phyloP scores from a whole-genome alignment of 495 filamentous ascomycete genomes.

The Lasiosphaeris hirsuta region DNA sequence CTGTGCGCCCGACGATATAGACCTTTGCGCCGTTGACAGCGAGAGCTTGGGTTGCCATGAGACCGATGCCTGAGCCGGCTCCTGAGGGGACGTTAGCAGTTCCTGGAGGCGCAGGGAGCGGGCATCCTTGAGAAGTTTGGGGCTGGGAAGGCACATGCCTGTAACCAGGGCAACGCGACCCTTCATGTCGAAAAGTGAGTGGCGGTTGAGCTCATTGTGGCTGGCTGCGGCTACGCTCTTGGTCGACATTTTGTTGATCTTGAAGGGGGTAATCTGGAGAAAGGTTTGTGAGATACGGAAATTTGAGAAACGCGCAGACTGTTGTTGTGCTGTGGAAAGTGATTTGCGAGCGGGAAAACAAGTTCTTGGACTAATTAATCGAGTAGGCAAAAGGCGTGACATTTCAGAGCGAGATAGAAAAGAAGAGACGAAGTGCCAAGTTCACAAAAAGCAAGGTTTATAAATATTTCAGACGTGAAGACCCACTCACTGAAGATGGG shows the following conservation, averaged over 20 bases:
- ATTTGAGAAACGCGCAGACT: neutral
- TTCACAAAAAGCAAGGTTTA: no score
- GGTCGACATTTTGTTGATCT: slow-evolving; percentile 41
- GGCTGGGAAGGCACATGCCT: slow-evolving; percentile 26
- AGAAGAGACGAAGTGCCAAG: no score
- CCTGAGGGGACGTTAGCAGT: slow-evolving; percentile 1
- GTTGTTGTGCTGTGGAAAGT: neutral
- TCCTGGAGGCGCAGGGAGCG: neutral
- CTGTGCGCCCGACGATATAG: slow-evolving; percentile 76
- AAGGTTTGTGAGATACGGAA: neutral
- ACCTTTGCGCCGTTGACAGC: slow-evolving; percentile 78
- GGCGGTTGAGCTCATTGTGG: slow-evolving; percentile 46
- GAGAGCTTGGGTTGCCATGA: slow-evolving; percentile 78
- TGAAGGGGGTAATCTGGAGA: neutral
- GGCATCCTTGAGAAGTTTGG: neutral
- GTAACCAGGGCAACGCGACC: slow-evolving; percentile 62
- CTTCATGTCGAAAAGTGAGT: slow-evolving; percentile 59
- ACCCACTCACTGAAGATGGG: no score
- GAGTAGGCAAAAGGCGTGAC: no score
- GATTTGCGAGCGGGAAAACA: neutral
- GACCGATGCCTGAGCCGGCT: slow-evolving; percentile 55
- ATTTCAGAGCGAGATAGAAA: no score
- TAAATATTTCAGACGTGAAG: no score
- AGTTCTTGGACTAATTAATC: no score
- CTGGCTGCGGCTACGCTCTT: slow-evolving; percentile 33